Evolutionary conservation across 768 basidiomycete species (phyloP), one percentile per base, ranked within the genome.

Genomic region (Candolleomyces aberdarensis): DNA sequence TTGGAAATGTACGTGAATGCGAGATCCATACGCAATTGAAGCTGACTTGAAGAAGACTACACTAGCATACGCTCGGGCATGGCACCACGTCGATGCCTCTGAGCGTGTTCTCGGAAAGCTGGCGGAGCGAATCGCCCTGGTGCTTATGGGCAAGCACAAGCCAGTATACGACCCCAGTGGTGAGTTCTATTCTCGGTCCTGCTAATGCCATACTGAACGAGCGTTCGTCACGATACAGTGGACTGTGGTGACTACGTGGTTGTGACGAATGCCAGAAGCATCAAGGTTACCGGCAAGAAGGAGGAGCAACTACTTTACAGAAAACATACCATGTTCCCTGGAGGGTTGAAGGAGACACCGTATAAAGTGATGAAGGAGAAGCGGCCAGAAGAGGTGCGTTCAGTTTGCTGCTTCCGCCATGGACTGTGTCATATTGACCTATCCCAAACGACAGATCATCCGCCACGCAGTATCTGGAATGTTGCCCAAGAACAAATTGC

Each of bases 91-190:
- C 63, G 90, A 96, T 67, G 95, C 96, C 13, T 82, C 90, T 10
- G 91, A 92, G 67, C 87, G 96, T 43, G 80, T 95, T n/a, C 82
- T 98, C 17, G 97, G 97, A 71, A 94, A 96, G 80, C 83, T 98
- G 10, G 96, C 97, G 6, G 89, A 92, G 67, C 84, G 94, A 40
- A 97, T 99, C 67, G 96, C 97, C 3, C 84, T 93, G 60, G 94
- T 95, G 36, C 82, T 99, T 50, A 98, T 98, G 96, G 97, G 96
- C 70, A 99, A 98, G 77, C 95, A 98, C 74, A 99, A 98, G 71
- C 96, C 96, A 6, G 93, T 96, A 44, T 98, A 92, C 68, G 94
- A 98, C 75, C 94, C 93, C 10, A 83, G 89, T 65, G 85, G 96
- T 94, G 63, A 61, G 89, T 76, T 7, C 13, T 61, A 31, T 20